Conservation (phyloP, 2,329 filamentous ascomycete species). For the Monosporascus ibericus region DNA sequence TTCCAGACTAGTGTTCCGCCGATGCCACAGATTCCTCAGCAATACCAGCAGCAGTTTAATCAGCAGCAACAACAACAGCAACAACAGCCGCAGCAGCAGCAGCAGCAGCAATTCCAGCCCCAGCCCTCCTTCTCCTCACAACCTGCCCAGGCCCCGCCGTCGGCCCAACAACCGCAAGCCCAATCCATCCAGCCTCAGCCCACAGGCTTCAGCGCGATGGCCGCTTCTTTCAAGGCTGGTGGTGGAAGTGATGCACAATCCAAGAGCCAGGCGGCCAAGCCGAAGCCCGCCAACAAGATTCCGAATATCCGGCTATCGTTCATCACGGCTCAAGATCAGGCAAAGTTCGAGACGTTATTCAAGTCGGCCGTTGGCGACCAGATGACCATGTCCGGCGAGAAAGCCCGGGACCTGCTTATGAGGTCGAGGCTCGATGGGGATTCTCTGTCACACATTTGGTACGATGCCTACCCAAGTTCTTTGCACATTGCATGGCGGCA, state of each 20-base stretch:
- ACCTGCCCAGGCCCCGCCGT: conserved; percentile 42
- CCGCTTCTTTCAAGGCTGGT: conserved; percentile 56
- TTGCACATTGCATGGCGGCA: neutral
- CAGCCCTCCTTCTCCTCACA: conserved; percentile 40
- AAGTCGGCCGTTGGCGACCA: conserved; percentile 88
- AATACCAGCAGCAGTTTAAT: conserved; percentile 54
- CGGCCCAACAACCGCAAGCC: conserved; percentile 43
- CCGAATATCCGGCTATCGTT: conserved; percentile 93
- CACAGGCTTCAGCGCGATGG: conserved; percentile 62
- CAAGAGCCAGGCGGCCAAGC: conserved; percentile 36
- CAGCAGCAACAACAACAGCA: conserved; percentile 45
- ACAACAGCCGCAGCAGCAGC: conserved; percentile 33
- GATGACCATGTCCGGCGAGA: conserved; percentile 85
- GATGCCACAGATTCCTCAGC: conserved; percentile 53
- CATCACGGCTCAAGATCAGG: conserved; percentile 89
- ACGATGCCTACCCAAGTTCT: conserved; percentile 20
- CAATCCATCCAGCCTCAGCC: conserved; percentile 60
- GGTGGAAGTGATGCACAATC: conserved; percentile 35
- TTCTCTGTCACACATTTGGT: conserved; percentile 90
- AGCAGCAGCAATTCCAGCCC: conserved; percentile 37
- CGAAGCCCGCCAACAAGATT: conserved; percentile 64
- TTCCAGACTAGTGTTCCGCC: conserved; percentile 56
- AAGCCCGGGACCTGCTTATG: conserved; percentile 81
- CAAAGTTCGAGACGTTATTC: conserved; percentile 96
- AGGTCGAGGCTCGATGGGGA: conserved; percentile 84